phyloP scores from a whole-genome alignment of 169 alveolate genomes.

The Eimeria sp. region DNA sequence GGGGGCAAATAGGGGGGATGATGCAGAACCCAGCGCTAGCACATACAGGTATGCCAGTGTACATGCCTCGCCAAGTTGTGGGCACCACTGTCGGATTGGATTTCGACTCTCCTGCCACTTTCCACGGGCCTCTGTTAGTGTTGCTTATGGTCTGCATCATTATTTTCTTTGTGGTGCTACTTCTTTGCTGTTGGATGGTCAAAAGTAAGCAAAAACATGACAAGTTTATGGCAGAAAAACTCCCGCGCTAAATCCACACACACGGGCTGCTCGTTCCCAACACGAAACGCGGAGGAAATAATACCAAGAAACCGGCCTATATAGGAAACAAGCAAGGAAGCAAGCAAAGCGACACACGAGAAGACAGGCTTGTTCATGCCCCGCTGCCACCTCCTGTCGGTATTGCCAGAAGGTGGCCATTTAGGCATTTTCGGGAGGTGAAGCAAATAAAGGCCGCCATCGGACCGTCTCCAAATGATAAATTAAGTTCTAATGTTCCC shows the following conservation, averaged over 20 bases:
- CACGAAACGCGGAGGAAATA: background rate
- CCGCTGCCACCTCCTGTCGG: background rate
- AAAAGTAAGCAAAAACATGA: conserved; percentile 58
- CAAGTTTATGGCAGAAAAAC: conserved; percentile 51
- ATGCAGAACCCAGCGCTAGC: conserved; percentile 59
- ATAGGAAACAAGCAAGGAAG: background rate
- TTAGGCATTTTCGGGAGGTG: too few species aligned
- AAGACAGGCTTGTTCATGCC: background rate
- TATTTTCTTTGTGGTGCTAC: conserved; percentile 28
- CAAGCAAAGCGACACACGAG: background rate
- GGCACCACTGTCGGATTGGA: conserved; percentile 60
- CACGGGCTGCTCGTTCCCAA: background rate
- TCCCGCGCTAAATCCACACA: conserved; percentile 3
- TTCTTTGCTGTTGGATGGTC: conserved; percentile 69
- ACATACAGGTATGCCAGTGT: conserved; percentile 60
- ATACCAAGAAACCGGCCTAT: background rate
- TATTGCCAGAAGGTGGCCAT: background rate
- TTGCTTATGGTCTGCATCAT: conserved; percentile 46
- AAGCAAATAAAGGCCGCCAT: background rate
- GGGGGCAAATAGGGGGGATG: conserved; percentile 78
- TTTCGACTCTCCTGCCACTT: conserved; percentile 69
- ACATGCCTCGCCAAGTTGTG: conserved; percentile 50
- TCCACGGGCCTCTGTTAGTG: conserved; percentile 55
- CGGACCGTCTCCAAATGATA: background rate
- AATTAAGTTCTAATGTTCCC: background rate